Evolutionary conservation across 2,329 filamentous ascomycete species (phyloP), one percentile per base, ranked within the genome.

Genomic region (Zelopaecilomyces penicillatus): DNA sequence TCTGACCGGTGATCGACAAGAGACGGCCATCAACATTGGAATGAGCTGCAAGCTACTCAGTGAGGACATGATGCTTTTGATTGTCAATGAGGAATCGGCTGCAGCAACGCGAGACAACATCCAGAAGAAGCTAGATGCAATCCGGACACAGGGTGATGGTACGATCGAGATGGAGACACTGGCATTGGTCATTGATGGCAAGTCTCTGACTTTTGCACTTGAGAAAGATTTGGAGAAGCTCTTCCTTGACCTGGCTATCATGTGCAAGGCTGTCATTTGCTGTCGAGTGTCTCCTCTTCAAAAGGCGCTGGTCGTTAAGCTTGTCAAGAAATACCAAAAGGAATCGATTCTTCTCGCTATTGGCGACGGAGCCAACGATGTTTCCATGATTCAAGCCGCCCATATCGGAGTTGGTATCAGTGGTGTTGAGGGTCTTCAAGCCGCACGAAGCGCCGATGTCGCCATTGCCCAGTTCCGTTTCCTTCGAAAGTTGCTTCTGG

Each of bases 381-480:
- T 98, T n/a, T 96, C 91, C 12, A 98, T 98, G 93, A 98, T 98
- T 44, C 93, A 98, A 70, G 93, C 93, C 8, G 93, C 93, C 9
- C 93, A 98, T 62, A 95, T 98, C 52, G 93, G 93, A 52, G 87
- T 98, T 37, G 93, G 93, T 66, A 98, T 98, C 65, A 95, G 89
- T 59, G 93, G 93, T 66, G 79, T 95, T 52, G 93, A 98, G 75
- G 93, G 93, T 74, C 80, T 98, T 1, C 93, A 98, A 68, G 93
- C 93, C 39, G 93, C 93, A 39, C 82, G 93, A 58, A 95, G 89
- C 57, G 93, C 93, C 46, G 93, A 98, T 68, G 88, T 98, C 39
- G 83, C 90, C 6, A 96, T 98, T 61, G 93, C 81, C 1, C 93
- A 98, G 64, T 98, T 98, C 74, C 83, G 91, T 45, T 98, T 85